These are phyloP conservation scores for Alisma plantagoaquatica DNA, from an alignment of 106 monocot species.

Conservation along the genomic window DNA sequence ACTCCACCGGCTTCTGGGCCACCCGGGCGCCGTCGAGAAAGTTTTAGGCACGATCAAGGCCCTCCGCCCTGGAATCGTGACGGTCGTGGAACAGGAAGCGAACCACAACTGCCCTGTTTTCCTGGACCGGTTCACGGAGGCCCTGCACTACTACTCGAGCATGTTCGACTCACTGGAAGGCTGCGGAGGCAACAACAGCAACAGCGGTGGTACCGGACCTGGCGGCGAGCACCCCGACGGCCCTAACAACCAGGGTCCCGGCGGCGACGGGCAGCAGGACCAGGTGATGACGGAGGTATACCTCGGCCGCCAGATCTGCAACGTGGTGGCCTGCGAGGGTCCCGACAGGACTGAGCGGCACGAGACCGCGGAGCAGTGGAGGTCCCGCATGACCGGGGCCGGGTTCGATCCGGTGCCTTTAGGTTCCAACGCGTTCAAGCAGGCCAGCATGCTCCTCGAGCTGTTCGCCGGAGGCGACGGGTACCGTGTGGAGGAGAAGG, in stretches of 20 bases:
- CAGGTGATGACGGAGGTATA: slow-evolving; percentile 78
- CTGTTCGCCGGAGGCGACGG: slow-evolving; percentile 75
- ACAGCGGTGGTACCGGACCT: too few species aligned
- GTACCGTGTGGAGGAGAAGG: slow-evolving; percentile 75
- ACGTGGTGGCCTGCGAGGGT: slow-evolving; percentile 79
- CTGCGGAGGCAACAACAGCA: too few species aligned
- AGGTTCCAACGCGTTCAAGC: slow-evolving; percentile 86
- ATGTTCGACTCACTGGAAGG: slow-evolving; percentile 95
- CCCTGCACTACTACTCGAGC: slow-evolving; percentile 91
- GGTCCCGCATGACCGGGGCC: slow-evolving; percentile 31
- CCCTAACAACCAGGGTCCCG: too few species aligned
- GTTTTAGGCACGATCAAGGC: slow-evolving; percentile 42
- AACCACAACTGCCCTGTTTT: slow-evolving; percentile 75
- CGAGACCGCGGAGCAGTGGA: slow-evolving; percentile 64
- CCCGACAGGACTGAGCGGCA: slow-evolving; percentile 67
- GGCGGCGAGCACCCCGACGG: too few species aligned
- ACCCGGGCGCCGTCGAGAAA: slow-evolving; percentile 52
- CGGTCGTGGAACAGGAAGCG: slow-evolving; percentile 82
- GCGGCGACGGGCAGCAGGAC: slow-evolving; percentile 24
- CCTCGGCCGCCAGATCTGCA: slow-evolving; percentile 78
- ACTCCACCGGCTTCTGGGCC: slow-evolving; percentile 60
- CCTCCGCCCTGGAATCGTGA: slow-evolving; percentile 60
- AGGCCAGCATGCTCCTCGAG: slow-evolving; percentile 72
- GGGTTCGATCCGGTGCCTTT: slow-evolving; percentile 69
- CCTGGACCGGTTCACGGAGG: slow-evolving; percentile 60